These are phyloP conservation scores for Primulina huaijiensis DNA, from an alignment of 257 asterid genomes.

Conservation along the genomic window DNA sequence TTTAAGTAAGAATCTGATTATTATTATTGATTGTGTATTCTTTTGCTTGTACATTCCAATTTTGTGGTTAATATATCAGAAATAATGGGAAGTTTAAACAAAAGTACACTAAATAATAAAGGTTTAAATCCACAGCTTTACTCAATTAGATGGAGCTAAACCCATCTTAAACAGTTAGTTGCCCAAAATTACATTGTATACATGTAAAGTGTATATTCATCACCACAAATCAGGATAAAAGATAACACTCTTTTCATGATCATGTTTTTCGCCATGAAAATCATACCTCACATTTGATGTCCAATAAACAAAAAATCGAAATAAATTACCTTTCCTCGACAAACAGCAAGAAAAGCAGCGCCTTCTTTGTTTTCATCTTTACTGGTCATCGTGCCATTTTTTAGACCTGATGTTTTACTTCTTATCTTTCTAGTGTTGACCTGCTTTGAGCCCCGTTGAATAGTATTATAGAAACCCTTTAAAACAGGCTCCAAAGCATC, in stretches of 20 bases:
- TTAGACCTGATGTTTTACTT: constrained; percentile 51
- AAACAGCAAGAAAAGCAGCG: constrained; percentile 95
- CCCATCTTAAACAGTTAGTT: constrained; percentile 6
- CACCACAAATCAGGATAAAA: constrained; percentile 1
- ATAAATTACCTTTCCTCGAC: constrained; percentile 88
- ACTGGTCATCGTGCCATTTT: constrained; percentile 28
- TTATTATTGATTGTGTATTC: background rate
- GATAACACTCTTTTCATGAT: constrained; percentile 12
- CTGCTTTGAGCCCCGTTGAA: constrained; percentile 44
- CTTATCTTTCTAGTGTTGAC: constrained; percentile 51
- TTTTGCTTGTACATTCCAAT: background rate
- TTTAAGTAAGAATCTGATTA: too few relatives aligned
- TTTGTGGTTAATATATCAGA: background rate
- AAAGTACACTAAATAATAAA: background rate
- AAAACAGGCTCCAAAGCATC: constrained; percentile 69
- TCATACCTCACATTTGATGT: background rate
- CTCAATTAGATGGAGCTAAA: background rate
- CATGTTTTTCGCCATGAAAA: constrained; percentile 5
- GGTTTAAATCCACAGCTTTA: background rate
- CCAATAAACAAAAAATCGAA: constrained; percentile 6
- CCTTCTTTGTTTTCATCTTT: constrained; percentile 51
- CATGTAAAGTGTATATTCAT: constrained; percentile 4
- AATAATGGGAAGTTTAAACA: too few relatives aligned
- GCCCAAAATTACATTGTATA: constrained; percentile 9
- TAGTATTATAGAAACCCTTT: constrained; percentile 59